Evolutionary conservation across 371 early-diverging fungal genomes (phyloP).

Genomic region (Saksenaea vasiformis): DNA sequence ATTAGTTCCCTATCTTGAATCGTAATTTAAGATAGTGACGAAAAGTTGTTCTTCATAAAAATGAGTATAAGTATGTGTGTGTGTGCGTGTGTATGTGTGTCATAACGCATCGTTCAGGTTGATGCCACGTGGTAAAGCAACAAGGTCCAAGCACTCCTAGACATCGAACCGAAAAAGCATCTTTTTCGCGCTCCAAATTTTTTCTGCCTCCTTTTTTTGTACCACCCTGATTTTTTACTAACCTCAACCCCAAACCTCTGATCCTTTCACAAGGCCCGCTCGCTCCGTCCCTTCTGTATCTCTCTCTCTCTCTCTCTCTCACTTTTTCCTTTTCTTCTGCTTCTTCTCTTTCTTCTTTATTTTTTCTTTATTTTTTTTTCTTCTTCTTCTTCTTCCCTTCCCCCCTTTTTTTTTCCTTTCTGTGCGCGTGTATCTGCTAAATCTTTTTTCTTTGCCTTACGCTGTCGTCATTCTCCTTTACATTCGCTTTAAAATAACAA

Average conservation of each 20-base stretch:
- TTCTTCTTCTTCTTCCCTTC: conserved; percentile 5
- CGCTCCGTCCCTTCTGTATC: neutral
- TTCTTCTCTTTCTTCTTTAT: conserved; percentile 6
- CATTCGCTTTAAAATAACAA: neutral
- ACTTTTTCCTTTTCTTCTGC: neutral
- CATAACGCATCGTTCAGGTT: neutral
- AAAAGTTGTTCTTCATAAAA: too few relatives aligned
- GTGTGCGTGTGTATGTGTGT: neutral
- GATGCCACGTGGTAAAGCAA: conserved; percentile 6
- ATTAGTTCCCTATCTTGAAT: neutral
- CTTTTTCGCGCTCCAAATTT: conserved; percentile 7
- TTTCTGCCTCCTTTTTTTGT: conserved; percentile 6
- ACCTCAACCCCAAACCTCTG: neutral
- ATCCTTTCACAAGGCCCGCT: neutral
- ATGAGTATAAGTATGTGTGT: too few relatives aligned
- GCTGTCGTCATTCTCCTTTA: neutral
- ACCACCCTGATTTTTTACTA: conserved; percentile 3
- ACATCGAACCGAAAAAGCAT: conserved; percentile 6
- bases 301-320: neutral
- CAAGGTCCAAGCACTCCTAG: conserved; percentile 4
- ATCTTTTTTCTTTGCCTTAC: neutral
- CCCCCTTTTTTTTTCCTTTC: neutral
- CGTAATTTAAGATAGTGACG: neutral
- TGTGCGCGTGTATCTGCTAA: neutral
- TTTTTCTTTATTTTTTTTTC: neutral